Percentiles rank a stretch among this genome's conserved stretches.
Evolutionary conservation across 179 eudicot species (phyloP).

Genomic region (Silene noctiflora): DNA sequence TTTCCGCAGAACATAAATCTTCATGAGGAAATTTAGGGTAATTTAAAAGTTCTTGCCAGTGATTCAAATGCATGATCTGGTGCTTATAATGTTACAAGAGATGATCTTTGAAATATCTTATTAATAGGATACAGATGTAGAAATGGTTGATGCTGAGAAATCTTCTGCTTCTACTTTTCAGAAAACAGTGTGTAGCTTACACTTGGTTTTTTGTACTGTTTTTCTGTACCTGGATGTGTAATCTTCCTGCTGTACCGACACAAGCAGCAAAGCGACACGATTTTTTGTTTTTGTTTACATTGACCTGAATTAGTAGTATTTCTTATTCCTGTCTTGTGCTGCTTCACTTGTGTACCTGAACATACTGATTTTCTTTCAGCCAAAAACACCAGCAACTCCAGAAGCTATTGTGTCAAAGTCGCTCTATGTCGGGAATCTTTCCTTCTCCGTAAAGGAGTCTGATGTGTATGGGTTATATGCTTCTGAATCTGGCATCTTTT

Average conservation of each 20-base stretch:
- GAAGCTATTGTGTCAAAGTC: conserved; percentile 57
- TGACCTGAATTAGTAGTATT: background rate
- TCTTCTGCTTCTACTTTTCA: conserved; percentile 24
- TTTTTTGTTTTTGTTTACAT: background rate
- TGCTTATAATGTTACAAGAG: background rate
- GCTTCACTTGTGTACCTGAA: background rate
- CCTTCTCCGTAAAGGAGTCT: conserved; percentile 45
- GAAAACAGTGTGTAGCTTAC: conserved; percentile 34
- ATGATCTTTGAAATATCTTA: background rate
- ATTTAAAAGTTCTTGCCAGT: background rate
- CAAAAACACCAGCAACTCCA: conserved; percentile 59
- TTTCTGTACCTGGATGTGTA: no score
- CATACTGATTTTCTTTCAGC: conserved; percentile 39
- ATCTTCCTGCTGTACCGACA: no score
- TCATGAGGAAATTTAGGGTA: background rate
- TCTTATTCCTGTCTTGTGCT: background rate
- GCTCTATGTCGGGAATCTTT: conserved; percentile 63
- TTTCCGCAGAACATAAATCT: no score
- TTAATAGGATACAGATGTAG: conserved; percentile 58
- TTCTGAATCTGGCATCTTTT: background rate
- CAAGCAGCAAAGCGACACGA: background rate
- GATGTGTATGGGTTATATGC: conserved; percentile 56
- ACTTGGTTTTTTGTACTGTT: no score
- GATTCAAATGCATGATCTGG: background rate
- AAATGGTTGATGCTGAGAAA: conserved; percentile 65